Evolutionary conservation across 164 flowering plant genomes (phyloP).

Genomic region (Dillenia turbinata): DNA sequence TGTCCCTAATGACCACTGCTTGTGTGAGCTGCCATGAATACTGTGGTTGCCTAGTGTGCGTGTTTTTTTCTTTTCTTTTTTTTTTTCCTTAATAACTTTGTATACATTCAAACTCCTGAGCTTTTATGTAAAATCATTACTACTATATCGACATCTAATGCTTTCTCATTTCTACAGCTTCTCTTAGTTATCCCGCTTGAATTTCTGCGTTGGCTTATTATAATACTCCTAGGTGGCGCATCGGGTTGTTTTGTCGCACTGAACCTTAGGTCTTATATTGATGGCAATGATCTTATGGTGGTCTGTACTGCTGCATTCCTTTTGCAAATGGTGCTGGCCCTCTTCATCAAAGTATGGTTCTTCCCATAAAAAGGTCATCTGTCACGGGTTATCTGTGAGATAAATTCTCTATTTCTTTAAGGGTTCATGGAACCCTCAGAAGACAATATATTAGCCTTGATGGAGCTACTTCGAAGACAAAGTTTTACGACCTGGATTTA

Average conservation of each 20-base stretch:
- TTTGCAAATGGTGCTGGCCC: conserved; percentile 73
- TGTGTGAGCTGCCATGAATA: not conserved
- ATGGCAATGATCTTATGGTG: conserved; percentile 46
- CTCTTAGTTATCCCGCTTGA: conserved; percentile 78
- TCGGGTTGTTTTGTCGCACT: conserved; percentile 80
- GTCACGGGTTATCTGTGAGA: too few relatives aligned
- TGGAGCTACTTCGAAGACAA: too few relatives aligned
- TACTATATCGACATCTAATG: not conserved
- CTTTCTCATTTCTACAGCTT: conserved; percentile 43
- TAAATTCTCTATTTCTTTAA: too few relatives aligned
- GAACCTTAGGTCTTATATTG: conserved; percentile 53
- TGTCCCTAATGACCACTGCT: too few relatives aligned
- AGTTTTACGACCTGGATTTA: too few relatives aligned
- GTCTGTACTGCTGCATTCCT: conserved; percentile 59
- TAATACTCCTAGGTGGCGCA: conserved; percentile 49
- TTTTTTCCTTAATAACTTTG: too few relatives aligned
- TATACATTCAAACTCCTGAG: too few relatives aligned
- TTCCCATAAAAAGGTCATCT: conserved; percentile 34
- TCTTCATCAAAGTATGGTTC: conserved; percentile 87
- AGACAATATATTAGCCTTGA: too few relatives aligned
- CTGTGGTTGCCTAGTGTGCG: too few relatives aligned
- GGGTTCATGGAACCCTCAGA: too few relatives aligned
- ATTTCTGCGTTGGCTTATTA: conserved; percentile 77
- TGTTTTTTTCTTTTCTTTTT: not conserved
- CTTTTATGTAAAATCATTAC: not conserved